Percentiles rank a stretch among this genome's conserved stretches.
phyloP scores from a whole-genome alignment of 2,329 filamentous ascomycete species.

The Sphaerulina populicola region DNA sequence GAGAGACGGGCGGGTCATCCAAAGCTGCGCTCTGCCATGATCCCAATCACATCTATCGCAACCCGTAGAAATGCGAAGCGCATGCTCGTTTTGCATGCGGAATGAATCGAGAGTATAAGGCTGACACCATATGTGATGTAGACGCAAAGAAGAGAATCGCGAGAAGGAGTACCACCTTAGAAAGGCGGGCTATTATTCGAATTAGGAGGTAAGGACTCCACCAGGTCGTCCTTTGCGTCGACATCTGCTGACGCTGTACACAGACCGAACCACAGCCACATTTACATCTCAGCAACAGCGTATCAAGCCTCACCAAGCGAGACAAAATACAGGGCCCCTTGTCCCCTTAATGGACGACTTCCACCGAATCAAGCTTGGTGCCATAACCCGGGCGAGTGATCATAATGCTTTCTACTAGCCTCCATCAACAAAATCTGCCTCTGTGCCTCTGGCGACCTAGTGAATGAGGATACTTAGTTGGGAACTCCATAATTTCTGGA shows the following conservation, averaged over 20 bases:
- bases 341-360: background rate
- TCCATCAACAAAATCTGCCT: too few relatives aligned
- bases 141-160: constrained; percentile 15
- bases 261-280: constrained; percentile 7
- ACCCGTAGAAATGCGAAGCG: too few relatives aligned
- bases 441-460: too few relatives aligned
- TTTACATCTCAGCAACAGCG: constrained; percentile 6
- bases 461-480: background rate
- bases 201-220: constrained; percentile 15
- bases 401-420: background rate
- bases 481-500: background rate
- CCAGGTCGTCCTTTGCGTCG: background rate
- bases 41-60: background rate
- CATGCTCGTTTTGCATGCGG: background rate
- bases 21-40: background rate
- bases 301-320: constrained; percentile 1
- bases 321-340: background rate
- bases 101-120: background rate
- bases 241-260: background rate
- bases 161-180: constrained; percentile 9
- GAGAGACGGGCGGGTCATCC: background rate
- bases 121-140: background rate
- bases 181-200: constrained; percentile 18
- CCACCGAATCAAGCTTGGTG: background rate
- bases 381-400: background rate